Conservation (phyloP, 2,329 filamentous ascomycete genomes). For the Coniochaeta ligniaria region DNA sequence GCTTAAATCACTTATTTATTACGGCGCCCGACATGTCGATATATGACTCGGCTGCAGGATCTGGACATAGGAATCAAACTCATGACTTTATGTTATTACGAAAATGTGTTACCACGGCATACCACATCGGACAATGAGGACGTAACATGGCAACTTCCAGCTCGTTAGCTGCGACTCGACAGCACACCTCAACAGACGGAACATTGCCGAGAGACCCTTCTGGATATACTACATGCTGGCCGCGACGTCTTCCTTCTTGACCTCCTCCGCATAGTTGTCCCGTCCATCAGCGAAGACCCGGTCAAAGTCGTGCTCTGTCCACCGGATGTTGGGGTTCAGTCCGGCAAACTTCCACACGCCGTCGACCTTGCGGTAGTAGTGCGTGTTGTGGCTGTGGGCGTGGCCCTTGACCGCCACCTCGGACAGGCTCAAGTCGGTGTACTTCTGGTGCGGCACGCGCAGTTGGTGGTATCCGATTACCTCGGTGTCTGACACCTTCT, state of each 20-base stretch:
- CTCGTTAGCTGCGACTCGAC: too few relatives aligned
- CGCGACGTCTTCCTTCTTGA: background rate
- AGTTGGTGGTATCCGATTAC: constrained; percentile 55
- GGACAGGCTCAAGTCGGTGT: constrained; percentile 39
- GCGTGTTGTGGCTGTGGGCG: constrained; percentile 48
- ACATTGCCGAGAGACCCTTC: too few relatives aligned
- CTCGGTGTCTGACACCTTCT: constrained; percentile 49
- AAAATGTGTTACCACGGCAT: too few relatives aligned
- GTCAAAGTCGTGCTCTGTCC: constrained; percentile 51
- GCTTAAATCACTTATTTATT: too few relatives aligned
- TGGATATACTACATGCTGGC: background rate
- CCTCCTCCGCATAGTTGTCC: constrained; percentile 25
- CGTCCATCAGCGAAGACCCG: constrained; percentile 40
- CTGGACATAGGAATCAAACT: too few relatives aligned
- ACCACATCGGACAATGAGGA: too few relatives aligned
- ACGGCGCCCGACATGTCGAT: too few relatives aligned
- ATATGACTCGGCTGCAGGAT: too few relatives aligned
- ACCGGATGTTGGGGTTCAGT: constrained; percentile 46
- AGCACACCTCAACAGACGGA: too few relatives aligned
- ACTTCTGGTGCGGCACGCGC: constrained; percentile 55
- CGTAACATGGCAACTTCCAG: too few relatives aligned
- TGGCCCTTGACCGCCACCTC: constrained; percentile 52
- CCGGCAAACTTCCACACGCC: constrained; percentile 58
- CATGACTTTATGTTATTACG: too few relatives aligned
- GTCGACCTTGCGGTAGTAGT: constrained; percentile 50